Evolutionary conservation across 345 rosid genomes (phyloP).

Genomic region (Eucalyptus melliodora): DNA sequence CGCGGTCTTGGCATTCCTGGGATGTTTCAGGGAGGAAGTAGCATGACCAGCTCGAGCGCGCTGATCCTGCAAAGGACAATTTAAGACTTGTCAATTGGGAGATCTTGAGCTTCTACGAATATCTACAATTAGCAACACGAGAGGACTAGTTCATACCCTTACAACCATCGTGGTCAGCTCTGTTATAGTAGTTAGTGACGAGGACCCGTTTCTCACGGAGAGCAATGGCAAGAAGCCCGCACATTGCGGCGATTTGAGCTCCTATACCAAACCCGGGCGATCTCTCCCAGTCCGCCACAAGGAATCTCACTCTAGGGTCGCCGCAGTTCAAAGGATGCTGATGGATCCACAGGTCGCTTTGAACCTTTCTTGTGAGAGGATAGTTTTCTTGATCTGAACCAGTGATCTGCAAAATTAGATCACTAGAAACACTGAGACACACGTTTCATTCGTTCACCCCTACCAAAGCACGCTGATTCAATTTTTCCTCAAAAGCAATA

Average conservation of each 20-base stretch:
- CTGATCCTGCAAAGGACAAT: slow-evolving; percentile 20
- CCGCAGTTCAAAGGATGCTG: slow-evolving; percentile 76
- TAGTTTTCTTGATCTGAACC: slow-evolving; percentile 93
- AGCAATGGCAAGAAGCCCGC: slow-evolving; percentile 78
- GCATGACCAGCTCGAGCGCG: slow-evolving; percentile 80
- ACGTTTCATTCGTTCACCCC: neutral
- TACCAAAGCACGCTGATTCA: neutral
- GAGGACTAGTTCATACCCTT: slow-evolving; percentile 29
- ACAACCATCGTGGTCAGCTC: slow-evolving; percentile 88
- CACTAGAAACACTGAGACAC: neutral
- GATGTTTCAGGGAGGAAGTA: slow-evolving; percentile 88
- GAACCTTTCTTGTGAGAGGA: slow-evolving; percentile 77
- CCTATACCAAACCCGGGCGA: slow-evolving; percentile 87
- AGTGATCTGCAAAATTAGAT: slow-evolving; percentile 21
- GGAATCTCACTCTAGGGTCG: slow-evolving; percentile 50
- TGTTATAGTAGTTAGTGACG: slow-evolving; percentile 54
- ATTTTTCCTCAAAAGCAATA: neutral
- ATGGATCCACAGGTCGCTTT: slow-evolving; percentile 81
- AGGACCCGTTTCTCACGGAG: slow-evolving; percentile 69
- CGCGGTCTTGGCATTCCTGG: slow-evolving; percentile 45
- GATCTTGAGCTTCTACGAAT: neutral
- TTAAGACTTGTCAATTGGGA: neutral
- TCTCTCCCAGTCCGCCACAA: slow-evolving; percentile 80
- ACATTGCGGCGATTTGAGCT: slow-evolving; percentile 82
- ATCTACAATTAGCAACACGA: neutral